A percentile compares a stretch with the other conserved stretches of the same genome.
Evolutionary conservation across 1,284 basidiomycete species (phyloP).

Genomic region (Pascua sp.): DNA sequence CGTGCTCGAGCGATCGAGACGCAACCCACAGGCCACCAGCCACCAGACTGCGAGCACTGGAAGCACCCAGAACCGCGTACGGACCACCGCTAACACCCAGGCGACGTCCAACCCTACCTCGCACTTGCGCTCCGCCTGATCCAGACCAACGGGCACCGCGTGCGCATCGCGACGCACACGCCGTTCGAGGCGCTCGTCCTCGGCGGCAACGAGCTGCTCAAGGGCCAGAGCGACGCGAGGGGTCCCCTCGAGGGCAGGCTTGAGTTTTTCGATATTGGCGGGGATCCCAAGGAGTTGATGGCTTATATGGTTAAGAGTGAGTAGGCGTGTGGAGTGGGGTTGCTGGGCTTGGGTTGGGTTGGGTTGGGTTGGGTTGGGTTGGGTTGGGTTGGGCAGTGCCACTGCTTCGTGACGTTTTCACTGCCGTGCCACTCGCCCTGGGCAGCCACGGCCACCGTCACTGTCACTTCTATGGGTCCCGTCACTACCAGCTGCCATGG

Average conservation of each 20-base stretch:
- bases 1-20: too few species aligned
- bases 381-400: too few species aligned
- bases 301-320: slow-evolving; percentile 48
- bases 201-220: slow-evolving; percentile 54
- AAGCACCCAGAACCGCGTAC: too few species aligned
- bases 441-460: too few species aligned
- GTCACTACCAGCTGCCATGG: too few species aligned
- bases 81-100: slow-evolving; percentile 35
- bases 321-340: slow-evolving; percentile 17
- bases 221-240: slow-evolving; percentile 54
- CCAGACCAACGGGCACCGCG: slow-evolving; percentile 57
- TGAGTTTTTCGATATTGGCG: slow-evolving; percentile 44
- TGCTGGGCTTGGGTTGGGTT: too few species aligned
- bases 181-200: slow-evolving; percentile 61
- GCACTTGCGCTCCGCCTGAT: slow-evolving; percentile 59
- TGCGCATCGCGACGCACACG: slow-evolving; percentile 65
- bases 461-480: too few species aligned
- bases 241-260: slow-evolving; percentile 41
- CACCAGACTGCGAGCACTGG: too few species aligned
- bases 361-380: too few species aligned
- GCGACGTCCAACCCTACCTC: slow-evolving; percentile 70
- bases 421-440: too few species aligned
- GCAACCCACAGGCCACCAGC: too few species aligned
- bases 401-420: too few species aligned
- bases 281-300: slow-evolving; percentile 45